Base-by-base conservation (phyloP, 1,284 basidiomycete genomes). In the Austropuccinia psidii region DNA sequence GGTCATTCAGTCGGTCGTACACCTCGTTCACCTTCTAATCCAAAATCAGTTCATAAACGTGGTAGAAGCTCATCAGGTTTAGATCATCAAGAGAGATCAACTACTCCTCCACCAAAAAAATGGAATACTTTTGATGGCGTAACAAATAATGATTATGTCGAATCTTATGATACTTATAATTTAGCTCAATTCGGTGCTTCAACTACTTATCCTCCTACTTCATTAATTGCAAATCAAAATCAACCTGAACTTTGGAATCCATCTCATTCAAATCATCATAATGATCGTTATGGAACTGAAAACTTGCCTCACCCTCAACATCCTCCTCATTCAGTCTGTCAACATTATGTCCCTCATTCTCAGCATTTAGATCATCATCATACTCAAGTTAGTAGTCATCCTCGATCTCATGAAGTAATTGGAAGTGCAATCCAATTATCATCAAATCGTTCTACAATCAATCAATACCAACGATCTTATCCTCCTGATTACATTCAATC, bases 271-370 rank as follows among this genome's bases (percentile, higher is more conserved):
- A 49, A 31, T 17, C 62, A 65, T 65, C 62, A 65, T 24, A n/a
- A 33, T 0, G 62, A 65, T 45, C 62, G 47, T 21, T 52, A 65
- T 65, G 13, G 29, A 6, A 65, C 49, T 35, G 62, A 65, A 29
- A 49, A 50, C 47, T 31, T 65, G 2, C 62, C 49, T 19, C 62
- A 65, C 33, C 62, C 49, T 65, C 62, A 45, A 17, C 62, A 65
- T 39, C 13, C 47, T 24, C 47, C 47, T 39, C 60, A 64, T 64
- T 29, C 60, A 2, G 62, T 65, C 19, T 49, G 47, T 5, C 62
- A 65, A 37, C 47, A 65, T 24, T 65, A 50, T 24, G 47, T 50
- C 31, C 47, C 62, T 4, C 47, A 65, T n/a, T 52, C 62, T 33
- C 62, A 65, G 31, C n/a, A 49, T 29, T 17, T 65, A 8, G 62